Evolutionary conservation across 1,139 yeast species (phyloP), one percentile per base, ranked within the genome.

Genomic region (Taphrina betulina): DNA sequence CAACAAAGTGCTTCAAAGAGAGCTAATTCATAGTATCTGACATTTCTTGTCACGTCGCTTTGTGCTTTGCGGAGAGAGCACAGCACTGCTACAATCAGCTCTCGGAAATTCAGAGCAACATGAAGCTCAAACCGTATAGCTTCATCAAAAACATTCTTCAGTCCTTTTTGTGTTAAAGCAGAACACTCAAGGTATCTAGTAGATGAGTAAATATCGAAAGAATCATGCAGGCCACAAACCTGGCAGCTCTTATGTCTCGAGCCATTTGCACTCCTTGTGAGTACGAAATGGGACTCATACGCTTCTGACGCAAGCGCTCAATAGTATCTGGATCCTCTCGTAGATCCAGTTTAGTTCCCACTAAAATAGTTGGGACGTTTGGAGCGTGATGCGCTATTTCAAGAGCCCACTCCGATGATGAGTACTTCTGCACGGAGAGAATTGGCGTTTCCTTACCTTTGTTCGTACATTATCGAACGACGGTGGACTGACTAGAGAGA

Each of bases 381-480:
- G 90, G 88, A 20, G 95, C 83, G 69, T 87, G 95, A 69, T 87
- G 95, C 66, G 81, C 77, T 60, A 89, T 81, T 70, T 89, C 96
- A 3, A 95, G 95, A 63, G 82, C 78, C 96, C 96, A 89, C 62
- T 51, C 14, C 31, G 23, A 12, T 12, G 31, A 7, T 7, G 12
- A 12, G 7, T 12, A 26, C 10, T 12, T 37, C 20, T 43, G 50
- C 7, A 26, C 12, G 7, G 31, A 26, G 12, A 26, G 12, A 26
- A 12, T 7, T 26, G 7, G 7, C 31, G 31, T 7, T 26, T 17
- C 35, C 46, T 17, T 45, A 65, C 77, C 77, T 61, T 61, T 23
- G 63, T 58, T 29, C 62, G 61, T 59, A 89, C 87, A 69, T 89
- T 87, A 61, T 81, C 81, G 69, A 84, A 87, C 23, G 94, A 83